Base-by-base conservation (phyloP, 768 basidiomycete genomes). In the Lactifluus rugatus region DNA sequence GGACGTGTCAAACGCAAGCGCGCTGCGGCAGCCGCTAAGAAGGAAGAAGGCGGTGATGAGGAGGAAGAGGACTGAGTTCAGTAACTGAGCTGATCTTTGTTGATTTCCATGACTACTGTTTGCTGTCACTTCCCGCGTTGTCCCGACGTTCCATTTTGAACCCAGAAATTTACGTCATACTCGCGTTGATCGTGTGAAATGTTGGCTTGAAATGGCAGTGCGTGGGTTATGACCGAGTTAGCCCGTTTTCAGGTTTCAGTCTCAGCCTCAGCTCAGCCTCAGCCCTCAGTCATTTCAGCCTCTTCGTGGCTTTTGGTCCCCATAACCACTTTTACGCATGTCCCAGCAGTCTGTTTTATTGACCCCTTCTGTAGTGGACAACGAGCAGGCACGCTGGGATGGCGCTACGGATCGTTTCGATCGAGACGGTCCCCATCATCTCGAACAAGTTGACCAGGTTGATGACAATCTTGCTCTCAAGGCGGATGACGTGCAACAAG, bases 1-100 rank as follows among this genome's bases (percentile, higher is more conserved):
- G 94, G 94, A 67, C 95, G 95, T 66, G 93, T 94, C 71, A 97
- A 98, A 90, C 86, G 95, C 74, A 98, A 96, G 88, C 91, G 94
- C 70, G 91, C 89, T 60, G 85, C 85, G 63, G 90, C 90, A 45
- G 94, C 92, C 62, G 91, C 87, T 63, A 90, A 89, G 79, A 89
- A 85, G 78, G 89, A 87, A 65, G 91, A 84, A 68, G 93, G 85
- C 61, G 94, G 82, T 64, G 92, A 88, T 36, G 92, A 84, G 47
- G 93, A 93, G 69, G 93, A 93, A 62, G 92, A 94, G 71, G 91
- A 92, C 75, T 86, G 47, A 55, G 23, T 26, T n/a, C 9, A 31
- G 21, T 47, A 25, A 19, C 26, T 28, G 28, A 31, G 6, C n/a
- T 42, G 36, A 14, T 14, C 23, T 46, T 46, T 25, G n/a, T 47